Evolutionary conservation across 2,329 filamentous ascomycete species (phyloP), one percentile per base, ranked within the genome.

Genomic region (Xylariaceae sp.): DNA sequence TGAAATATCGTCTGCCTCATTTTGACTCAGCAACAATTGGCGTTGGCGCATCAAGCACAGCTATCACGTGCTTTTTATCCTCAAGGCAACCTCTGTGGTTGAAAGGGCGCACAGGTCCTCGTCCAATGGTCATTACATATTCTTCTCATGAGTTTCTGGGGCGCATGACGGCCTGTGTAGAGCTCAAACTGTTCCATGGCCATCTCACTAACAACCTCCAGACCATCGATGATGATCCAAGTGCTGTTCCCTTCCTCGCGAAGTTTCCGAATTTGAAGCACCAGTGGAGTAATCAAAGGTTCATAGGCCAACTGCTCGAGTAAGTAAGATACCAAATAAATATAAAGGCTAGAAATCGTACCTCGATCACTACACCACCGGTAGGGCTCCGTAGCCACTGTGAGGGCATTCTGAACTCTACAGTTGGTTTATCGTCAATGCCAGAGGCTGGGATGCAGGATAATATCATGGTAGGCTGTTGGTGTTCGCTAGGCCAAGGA

Each of bases 121-220:
- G 68, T 65, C 69, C 69, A 73, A 0, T 66, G 67, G 51, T 65
- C 65, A 22, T 70, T 63, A 44, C 70, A 72, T 47, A 83, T 79
- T 42, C 76, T 71, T 49, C 81, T 76, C 85, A 89, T 89, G 20
- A 85, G 64, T 37, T 76, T 71, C 44, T 82, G 76, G 2, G 86
- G 86, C 14, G 85, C 85, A 62, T 83, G 77, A 37, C 85, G 76
- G 5, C 85, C 85, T 0, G 85, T 88, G 69, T 88, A 85, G 19
- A 88, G 68, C 65, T 89, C 85, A 59, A 88, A 89, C 44, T 87
- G 83, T 23, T 85, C 85, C 62, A 85, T 85, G 1, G 83, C 85
- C 70, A 88, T 86, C 63, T 89, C 86, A 4, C 81, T 78, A 14
- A 89, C 71, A 35, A 88, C 79, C 54, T 88, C 84, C 7, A 89